A percentile compares a stretch with the other conserved stretches of the same genome.
Evolutionary conservation across 2,329 filamentous ascomycete species (phyloP).

Genomic region (Pseudocercospora ulei): DNA sequence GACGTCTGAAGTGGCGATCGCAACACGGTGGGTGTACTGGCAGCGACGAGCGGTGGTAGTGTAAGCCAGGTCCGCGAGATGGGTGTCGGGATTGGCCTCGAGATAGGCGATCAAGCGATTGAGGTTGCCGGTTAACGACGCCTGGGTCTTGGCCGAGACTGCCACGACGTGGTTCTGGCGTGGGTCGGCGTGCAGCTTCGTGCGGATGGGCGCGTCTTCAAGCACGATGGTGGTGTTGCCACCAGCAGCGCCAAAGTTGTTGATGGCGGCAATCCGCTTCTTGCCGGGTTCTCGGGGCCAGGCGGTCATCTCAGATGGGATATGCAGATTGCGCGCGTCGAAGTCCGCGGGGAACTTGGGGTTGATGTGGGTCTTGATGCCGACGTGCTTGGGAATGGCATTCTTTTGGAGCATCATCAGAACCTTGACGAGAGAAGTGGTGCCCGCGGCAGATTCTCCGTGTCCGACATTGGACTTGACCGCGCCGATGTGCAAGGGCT

Average conservation of each 20-base stretch:
- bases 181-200: slow-evolving; percentile 39
- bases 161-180: slow-evolving; percentile 51
- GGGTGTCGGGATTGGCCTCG: slow-evolving; percentile 43
- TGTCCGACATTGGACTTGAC: slow-evolving; percentile 36
- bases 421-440: slow-evolving; percentile 32
- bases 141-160: slow-evolving; percentile 48
- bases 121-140: slow-evolving; percentile 47
- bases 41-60: slow-evolving; percentile 53
- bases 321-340: slow-evolving; percentile 49
- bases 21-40: slow-evolving; percentile 37
- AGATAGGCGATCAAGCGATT: slow-evolving; percentile 49
- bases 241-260: slow-evolving; percentile 63
- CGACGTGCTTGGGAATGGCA: slow-evolving; percentile 29
- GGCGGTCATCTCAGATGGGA: slow-evolving; percentile 42
- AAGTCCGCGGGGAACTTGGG: slow-evolving; percentile 51
- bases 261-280: slow-evolving; percentile 43
- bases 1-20: slow-evolving; percentile 30
- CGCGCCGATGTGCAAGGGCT: slow-evolving; percentile 29
- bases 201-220: slow-evolving; percentile 48
- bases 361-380: slow-evolving; percentile 48
- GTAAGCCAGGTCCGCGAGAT: slow-evolving; percentile 52
- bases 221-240: slow-evolving; percentile 60
- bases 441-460: slow-evolving; percentile 33
- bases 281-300: slow-evolving; percentile 30
- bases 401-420: slow-evolving; percentile 33